Base-by-base conservation (phyloP, 2,329 filamentous ascomycete genomes). In the Kalmusia sp. region DNA sequence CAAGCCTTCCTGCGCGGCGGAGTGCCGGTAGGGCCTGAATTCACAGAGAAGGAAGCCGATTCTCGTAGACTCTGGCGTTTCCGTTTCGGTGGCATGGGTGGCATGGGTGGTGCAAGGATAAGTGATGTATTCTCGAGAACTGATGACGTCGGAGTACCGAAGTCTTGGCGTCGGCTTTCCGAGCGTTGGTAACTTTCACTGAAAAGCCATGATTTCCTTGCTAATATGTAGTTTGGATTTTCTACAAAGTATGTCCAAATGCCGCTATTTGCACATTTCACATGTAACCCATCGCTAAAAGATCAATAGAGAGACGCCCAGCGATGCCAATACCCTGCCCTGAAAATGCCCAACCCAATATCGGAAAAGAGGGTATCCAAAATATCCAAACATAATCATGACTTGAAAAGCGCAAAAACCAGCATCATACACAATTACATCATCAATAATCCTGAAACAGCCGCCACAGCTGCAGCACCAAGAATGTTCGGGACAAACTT, bases 401-500 rank as follows among this genome's bases (percentile, higher is more conserved):
- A 34, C 5, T 21, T 15, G 4, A 45, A 45, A 17, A 45, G 14
- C 22, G 4, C 6, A 24, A 5, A 11, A 39, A 22, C 11, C 21
- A 22, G n/a, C 37, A 2, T n/a, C 37, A n/a, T n/a, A n/a, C n/a
- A n/a, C 34, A 37, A 30, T 48, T 44, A 55, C 15, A 52, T 46
- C 49, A 52, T 49, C 22, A 52, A 19, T 22, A 46, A 27, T 14
- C 21, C 62, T 4, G 59, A 59, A 7, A 64, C 57, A 7, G 48
- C 60, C 8, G 53, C 61, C 30, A 53, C 65, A 24, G 64, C 41
- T 34, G 56, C 60, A 38, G 63, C 24, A 4, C 59, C 63, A 25
- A 67, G 27, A 3, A 59, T 19, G 38, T 62, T 68, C n/a, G 69
- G 67, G 14, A 62, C 40, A 25, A 64, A 69, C 35, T 52, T 59